Conservation (phyloP, 208 protist species). For the Sergeia podlipaevii region DNA sequence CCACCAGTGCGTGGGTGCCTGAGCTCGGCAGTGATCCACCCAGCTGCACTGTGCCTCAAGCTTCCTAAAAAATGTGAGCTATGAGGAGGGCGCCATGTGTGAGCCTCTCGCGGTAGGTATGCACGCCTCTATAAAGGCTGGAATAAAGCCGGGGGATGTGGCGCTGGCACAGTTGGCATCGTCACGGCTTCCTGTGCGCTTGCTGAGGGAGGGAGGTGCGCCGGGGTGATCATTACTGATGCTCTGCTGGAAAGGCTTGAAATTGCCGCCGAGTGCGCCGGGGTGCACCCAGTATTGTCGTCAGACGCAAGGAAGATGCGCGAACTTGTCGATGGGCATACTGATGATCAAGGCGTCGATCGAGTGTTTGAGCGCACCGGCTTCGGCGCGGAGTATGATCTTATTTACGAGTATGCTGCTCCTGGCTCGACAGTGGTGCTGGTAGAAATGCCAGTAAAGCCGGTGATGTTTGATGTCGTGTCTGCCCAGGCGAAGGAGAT, state of each 20-base stretch:
- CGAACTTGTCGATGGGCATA: slow-evolving; percentile 22
- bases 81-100: slow-evolving; percentile 63
- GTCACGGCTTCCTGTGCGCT: slow-evolving; percentile 39
- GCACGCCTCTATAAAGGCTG: slow-evolving; percentile 49
- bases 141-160: slow-evolving; percentile 31
- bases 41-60: slow-evolving; percentile 54
- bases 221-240: slow-evolving; percentile 41
- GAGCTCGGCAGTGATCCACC: slow-evolving; percentile 46
- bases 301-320: slow-evolving; percentile 19
- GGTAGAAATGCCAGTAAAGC: slow-evolving; percentile 39
- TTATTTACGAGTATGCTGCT: slow-evolving; percentile 33
- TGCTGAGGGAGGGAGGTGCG: slow-evolving; percentile 43
- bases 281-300: slow-evolving; percentile 31
- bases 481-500: slow-evolving; percentile 48
- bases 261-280: slow-evolving; percentile 24
- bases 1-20: slow-evolving; percentile 58
- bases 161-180: slow-evolving; percentile 43
- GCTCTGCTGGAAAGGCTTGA: slow-evolving; percentile 22
- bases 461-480: slow-evolving; percentile 27
- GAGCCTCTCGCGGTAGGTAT: slow-evolving; percentile 59
- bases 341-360: slow-evolving; percentile 27
- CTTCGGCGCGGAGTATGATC: slow-evolving; percentile 17
- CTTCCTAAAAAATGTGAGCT: slow-evolving; percentile 59
- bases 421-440: slow-evolving; percentile 43
- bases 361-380: slow-evolving; percentile 51